These are phyloP conservation scores for Auriscalpium orientale DNA, from an alignment of 768 basidiomycete species.

Conservation along the genomic window DNA sequence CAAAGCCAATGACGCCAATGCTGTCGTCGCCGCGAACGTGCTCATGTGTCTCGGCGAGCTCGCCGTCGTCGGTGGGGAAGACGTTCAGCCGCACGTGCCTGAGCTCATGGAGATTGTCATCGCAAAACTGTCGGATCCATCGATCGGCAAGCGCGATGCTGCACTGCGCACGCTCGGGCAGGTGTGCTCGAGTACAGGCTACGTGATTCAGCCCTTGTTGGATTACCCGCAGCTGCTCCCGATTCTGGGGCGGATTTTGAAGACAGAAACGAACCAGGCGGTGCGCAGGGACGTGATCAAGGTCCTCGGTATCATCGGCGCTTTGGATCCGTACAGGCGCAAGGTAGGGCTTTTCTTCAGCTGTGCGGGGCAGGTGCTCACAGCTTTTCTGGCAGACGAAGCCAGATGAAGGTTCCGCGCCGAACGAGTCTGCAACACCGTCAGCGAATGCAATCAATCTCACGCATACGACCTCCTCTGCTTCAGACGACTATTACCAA, in stretches of 20 bases:
- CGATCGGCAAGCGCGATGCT: constrained; percentile 84
- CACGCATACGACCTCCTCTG: constrained; percentile 51
- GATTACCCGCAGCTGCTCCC: constrained; percentile 90
- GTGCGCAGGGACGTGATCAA: constrained; percentile 88
- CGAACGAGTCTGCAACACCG: constrained; percentile 38
- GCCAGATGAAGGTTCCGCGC: constrained; percentile 50
- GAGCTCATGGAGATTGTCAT: constrained; percentile 90
- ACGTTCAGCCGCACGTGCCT: constrained; percentile 73
- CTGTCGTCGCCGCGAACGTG: constrained; percentile 86
- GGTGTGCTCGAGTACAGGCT: constrained; percentile 91
- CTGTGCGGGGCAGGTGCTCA: no score
- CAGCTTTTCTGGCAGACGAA: constrained; percentile 32
- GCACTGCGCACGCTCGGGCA: constrained; percentile 92
- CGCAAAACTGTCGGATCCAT: constrained; percentile 81
- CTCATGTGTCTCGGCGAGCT: constrained; percentile 93
- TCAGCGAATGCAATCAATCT: constrained; percentile 60
- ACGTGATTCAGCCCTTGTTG: constrained; percentile 84
- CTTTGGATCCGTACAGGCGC: constrained; percentile 90
- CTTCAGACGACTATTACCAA: constrained; percentile 95
- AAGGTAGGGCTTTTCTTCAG: constrained; percentile 48
- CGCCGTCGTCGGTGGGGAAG: constrained; percentile 88
- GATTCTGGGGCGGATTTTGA: constrained; percentile 74
- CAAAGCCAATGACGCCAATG: constrained; percentile 80
- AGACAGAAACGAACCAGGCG: constrained; percentile 63
- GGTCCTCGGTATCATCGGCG: constrained; percentile 92